Percentiles rank a stretch among this genome's conserved stretches.
Conservation (phyloP, 2,329 filamentous ascomycete genomes). For the Didymella glomerata region DNA sequence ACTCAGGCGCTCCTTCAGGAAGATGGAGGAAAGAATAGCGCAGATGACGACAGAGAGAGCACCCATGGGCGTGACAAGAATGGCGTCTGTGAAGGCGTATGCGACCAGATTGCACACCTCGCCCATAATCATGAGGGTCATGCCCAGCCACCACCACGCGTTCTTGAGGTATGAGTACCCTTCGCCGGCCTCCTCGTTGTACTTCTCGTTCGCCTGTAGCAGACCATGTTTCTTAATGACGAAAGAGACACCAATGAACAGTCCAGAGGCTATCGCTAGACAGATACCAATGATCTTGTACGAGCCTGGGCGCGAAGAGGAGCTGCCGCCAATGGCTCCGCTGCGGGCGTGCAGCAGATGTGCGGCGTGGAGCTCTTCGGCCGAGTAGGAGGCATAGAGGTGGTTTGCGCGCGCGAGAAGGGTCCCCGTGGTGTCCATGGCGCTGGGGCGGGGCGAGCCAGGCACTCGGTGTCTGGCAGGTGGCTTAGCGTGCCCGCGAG, state of each 20-base stretch:
- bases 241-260: constrained; percentile 95
- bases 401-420: constrained; percentile 24
- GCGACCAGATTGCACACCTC: constrained; percentile 98
- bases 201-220: constrained; percentile 92
- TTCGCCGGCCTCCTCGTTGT: constrained; percentile 93
- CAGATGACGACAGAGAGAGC: constrained; percentile 92
- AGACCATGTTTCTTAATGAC: constrained; percentile 94
- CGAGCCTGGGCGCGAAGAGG: constrained; percentile 58
- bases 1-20: constrained; percentile 92
- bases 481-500: constrained; percentile 20
- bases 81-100: constrained; percentile 96
- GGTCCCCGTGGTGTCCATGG: constrained; percentile 56
- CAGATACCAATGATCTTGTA: constrained; percentile 90
- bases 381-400: constrained; percentile 9
- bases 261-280: constrained; percentile 83
- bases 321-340: constrained; percentile 45
- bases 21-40: constrained; percentile 89
- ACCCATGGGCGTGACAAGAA: constrained; percentile 90
- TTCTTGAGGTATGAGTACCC: constrained; percentile 98
- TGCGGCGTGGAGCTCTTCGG: constrained; percentile 42
- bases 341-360: constrained; percentile 57
- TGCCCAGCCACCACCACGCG: constrained; percentile 91
- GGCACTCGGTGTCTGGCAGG: constrained; percentile 15
- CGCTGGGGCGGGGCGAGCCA: constrained; percentile 25
- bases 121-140: constrained; percentile 96